A percentile compares a stretch with the other conserved stretches of the same genome.
phyloP scores from a whole-genome alignment of 805 yeast species.

The Diddensiella santjacobensis region DNA sequence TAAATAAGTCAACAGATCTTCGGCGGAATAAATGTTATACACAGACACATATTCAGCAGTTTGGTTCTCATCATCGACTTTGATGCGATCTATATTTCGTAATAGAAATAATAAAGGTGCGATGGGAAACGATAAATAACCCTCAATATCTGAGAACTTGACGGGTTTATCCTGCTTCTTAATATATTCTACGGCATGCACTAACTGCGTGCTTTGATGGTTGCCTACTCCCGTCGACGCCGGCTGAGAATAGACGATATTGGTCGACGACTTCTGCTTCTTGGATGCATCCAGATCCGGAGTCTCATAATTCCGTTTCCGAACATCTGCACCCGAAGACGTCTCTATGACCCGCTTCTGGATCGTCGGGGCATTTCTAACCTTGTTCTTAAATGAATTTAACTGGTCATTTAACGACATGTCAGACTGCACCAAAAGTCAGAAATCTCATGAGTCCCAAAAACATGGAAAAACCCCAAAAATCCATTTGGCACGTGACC shows the following conservation, averaged over 20 bases:
- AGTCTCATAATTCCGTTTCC: conserved; percentile 1
- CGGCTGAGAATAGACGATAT: conserved; percentile 33
- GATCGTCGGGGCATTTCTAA: conserved; percentile 50
- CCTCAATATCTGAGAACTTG: conserved; percentile 57
- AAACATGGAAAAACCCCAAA: too few relatives aligned
- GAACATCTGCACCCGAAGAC: background rate
- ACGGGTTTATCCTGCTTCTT: conserved; percentile 68
- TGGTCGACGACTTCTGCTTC: conserved; percentile 14
- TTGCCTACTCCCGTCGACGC: conserved; percentile 40
- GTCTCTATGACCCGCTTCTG: conserved; percentile 19
- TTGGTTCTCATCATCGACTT: conserved; percentile 54
- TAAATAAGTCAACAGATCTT: conserved; percentile 69
- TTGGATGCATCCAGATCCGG: conserved; percentile 2
- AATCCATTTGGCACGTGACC: too few relatives aligned
- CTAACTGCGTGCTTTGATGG: conserved; percentile 80
- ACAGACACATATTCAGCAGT: conserved; percentile 85
- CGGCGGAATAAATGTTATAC: conserved; percentile 79
- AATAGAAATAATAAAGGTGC: conserved; percentile 67
- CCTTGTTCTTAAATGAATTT: conserved; percentile 60
- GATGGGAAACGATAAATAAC: conserved; percentile 59
- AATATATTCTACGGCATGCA: conserved; percentile 87
- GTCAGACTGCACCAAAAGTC: too few relatives aligned
- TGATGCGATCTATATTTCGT: conserved; percentile 71
- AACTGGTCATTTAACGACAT: conserved; percentile 47
- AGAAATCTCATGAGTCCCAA: too few relatives aligned